Conservation (phyloP, 179 eudicot genomes). For the Camellia oleifera region DNA sequence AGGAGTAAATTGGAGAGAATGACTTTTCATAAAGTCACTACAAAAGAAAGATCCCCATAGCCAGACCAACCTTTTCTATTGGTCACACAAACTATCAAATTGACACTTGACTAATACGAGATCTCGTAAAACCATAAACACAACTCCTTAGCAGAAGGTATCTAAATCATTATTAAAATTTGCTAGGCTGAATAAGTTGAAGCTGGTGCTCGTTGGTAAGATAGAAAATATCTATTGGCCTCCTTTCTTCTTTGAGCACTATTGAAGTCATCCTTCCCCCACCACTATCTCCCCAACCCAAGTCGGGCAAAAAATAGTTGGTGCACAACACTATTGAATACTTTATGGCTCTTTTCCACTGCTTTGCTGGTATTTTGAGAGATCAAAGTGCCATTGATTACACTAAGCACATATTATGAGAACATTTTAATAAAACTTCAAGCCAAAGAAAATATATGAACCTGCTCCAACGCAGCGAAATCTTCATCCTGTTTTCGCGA, state of each 20-base stretch:
- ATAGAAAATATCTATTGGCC: too few relatives aligned
- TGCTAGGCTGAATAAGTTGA: neutral
- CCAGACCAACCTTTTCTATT: neutral
- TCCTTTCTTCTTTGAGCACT: too few relatives aligned
- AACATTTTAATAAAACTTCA: neutral
- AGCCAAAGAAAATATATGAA: slow-evolving; percentile 17
- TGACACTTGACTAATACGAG: neutral
- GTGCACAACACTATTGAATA: too few relatives aligned
- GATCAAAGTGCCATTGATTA: neutral
- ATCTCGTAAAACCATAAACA: neutral
- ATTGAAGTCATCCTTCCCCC: too few relatives aligned
- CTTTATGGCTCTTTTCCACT: neutral
- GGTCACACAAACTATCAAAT: neutral
- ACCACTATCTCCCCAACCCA: too few relatives aligned
- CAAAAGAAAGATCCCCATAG: neutral
- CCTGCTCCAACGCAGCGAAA: slow-evolving; percentile 98
- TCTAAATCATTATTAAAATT: neutral
- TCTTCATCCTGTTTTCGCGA: slow-evolving; percentile 75
- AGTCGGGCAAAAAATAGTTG: too few relatives aligned
- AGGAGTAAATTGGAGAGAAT: neutral
- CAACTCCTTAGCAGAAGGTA: neutral
- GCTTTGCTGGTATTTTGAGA: neutral
- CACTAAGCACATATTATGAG: neutral
- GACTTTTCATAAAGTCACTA: neutral
- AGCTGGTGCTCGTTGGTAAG: neutral